phyloP scores from a whole-genome alignment of 2,329 filamentous ascomycete genomes.

The Hymenoscyphus salicellus region DNA sequence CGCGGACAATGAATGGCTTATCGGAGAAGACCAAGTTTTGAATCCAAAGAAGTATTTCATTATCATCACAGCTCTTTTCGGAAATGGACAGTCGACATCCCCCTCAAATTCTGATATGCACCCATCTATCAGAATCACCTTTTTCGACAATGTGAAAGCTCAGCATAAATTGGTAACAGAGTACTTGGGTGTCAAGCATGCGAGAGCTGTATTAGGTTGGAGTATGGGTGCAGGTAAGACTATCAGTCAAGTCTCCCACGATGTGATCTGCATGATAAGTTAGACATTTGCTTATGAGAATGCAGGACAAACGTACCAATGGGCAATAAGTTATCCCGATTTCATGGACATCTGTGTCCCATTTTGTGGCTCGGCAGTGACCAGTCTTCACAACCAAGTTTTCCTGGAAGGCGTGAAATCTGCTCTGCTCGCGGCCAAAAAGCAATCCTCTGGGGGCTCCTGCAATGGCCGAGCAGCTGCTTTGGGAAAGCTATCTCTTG shows the following conservation, averaged over 20 bases:
- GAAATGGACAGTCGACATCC: constrained; percentile 63
- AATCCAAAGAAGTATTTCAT: constrained; percentile 65
- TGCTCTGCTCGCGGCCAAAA: constrained; percentile 56
- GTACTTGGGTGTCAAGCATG: constrained; percentile 57
- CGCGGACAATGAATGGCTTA: constrained; percentile 71
- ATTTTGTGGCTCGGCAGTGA: constrained; percentile 64
- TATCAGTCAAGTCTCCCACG: not conserved
- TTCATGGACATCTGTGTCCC: constrained; percentile 65
- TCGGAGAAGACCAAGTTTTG: constrained; percentile 49
- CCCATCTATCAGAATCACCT: constrained; percentile 60
- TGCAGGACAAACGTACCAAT: constrained; percentile 50
- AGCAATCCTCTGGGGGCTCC: constrained; percentile 50
- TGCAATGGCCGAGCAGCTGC: constrained; percentile 44
- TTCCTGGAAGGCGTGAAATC: constrained; percentile 64
- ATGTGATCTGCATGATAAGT: not conserved
- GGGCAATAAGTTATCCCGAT: constrained; percentile 48
- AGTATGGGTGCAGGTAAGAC: constrained; percentile 60
- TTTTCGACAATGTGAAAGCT: constrained; percentile 68
- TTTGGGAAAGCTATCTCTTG: constrained; percentile 24
- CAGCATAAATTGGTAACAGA: constrained; percentile 65
- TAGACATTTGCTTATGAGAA: not conserved
- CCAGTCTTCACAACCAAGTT: constrained; percentile 64
- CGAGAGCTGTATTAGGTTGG: constrained; percentile 64
- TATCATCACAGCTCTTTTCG: constrained; percentile 65
- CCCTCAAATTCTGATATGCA: constrained; percentile 59